Percentiles rank a stretch among this genome's conserved stretches.
phyloP scores from a whole-genome alignment of 2,329 filamentous ascomycete species.

The Ramularia collo-cygni region DNA sequence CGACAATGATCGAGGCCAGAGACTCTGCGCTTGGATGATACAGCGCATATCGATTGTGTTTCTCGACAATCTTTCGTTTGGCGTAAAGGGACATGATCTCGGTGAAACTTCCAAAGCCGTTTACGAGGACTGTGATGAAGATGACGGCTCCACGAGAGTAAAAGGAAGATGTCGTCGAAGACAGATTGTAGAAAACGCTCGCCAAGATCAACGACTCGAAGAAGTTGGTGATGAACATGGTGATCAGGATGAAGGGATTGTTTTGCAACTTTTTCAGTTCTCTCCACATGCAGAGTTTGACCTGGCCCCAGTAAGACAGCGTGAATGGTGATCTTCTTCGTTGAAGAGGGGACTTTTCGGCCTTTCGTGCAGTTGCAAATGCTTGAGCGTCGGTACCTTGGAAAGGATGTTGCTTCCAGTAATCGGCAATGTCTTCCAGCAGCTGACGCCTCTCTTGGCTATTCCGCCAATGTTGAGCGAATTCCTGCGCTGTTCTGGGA shows the following conservation, averaged over 20 bases:
- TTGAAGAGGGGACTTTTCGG: constrained; percentile 41
- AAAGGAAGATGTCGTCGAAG: constrained; percentile 61
- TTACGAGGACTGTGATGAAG: constrained; percentile 83
- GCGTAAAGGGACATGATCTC: constrained; percentile 83
- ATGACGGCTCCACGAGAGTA: constrained; percentile 71
- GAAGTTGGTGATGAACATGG: constrained; percentile 63
- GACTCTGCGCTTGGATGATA: constrained; percentile 88
- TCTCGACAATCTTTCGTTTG: constrained; percentile 87
- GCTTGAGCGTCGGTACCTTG: constrained; percentile 39
- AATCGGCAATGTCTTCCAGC: constrained; percentile 39
- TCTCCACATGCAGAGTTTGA: constrained; percentile 72
- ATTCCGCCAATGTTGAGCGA: constrained; percentile 47
- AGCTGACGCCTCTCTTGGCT: constrained; percentile 43
- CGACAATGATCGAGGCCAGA: constrained; percentile 76
- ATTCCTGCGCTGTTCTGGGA: constrained; percentile 45
- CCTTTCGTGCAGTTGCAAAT: constrained; percentile 41
- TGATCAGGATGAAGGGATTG: constrained; percentile 67
- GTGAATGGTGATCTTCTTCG: constrained; percentile 74
- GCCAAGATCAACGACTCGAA: constrained; percentile 70
- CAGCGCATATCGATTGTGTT: constrained; percentile 76
- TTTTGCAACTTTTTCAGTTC: constrained; percentile 70
- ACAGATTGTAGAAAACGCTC: constrained; percentile 74
- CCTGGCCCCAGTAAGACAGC: constrained; percentile 67
- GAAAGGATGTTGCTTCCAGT: constrained; percentile 40
- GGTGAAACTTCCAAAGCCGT: constrained; percentile 72